Evolutionary conservation across 768 basidiomycete species (phyloP).

Genomic region (Pleurotus giganteus): DNA sequence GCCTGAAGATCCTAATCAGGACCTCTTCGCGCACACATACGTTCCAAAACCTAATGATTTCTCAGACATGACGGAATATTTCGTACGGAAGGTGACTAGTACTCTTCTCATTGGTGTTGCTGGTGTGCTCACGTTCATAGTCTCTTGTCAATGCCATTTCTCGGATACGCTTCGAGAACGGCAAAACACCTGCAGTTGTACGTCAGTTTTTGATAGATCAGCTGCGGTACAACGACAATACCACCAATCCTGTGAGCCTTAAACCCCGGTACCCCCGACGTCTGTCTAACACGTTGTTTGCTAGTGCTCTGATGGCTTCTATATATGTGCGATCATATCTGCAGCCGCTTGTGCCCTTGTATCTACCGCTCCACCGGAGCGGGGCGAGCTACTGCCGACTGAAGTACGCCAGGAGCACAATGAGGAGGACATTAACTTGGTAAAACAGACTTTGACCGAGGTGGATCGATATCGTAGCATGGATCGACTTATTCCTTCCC

Average conservation of each 20-base stretch:
- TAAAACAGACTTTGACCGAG: conserved; percentile 76
- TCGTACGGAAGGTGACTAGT: conserved; percentile 85
- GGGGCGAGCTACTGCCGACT: conserved; percentile 70
- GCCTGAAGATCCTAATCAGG: conserved; percentile 76
- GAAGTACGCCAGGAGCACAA: conserved; percentile 67
- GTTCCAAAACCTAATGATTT: conserved; percentile 97
- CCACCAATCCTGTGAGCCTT: conserved; percentile 72
- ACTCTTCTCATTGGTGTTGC: not conserved
- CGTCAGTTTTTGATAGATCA: conserved; percentile 89
- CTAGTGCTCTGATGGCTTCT: conserved; percentile 89
- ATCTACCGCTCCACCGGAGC: conserved; percentile 74
- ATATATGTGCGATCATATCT: conserved; percentile 83
- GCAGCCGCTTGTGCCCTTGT: conserved; percentile 79
- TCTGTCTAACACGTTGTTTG: not conserved
- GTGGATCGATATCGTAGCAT: conserved; percentile 91
- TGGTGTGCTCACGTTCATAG: conserved; percentile 34
- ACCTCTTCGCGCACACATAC: conserved; percentile 82
- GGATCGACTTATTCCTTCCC: conserved; percentile 93
- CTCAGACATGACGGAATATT: conserved; percentile 87
- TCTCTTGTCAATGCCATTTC: conserved; percentile 80
- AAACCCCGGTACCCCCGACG: not conserved
- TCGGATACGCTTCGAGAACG: conserved; percentile 81
- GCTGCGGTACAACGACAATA: conserved; percentile 94
- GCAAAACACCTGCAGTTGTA: conserved; percentile 83
- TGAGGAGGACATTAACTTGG: conserved; percentile 63